Percentiles rank a stretch among this genome's conserved stretches.
These are phyloP conservation scores for Naegleria gruberi DNA, from an alignment of 208 protist genomes.

Conservation along the genomic window DNA sequence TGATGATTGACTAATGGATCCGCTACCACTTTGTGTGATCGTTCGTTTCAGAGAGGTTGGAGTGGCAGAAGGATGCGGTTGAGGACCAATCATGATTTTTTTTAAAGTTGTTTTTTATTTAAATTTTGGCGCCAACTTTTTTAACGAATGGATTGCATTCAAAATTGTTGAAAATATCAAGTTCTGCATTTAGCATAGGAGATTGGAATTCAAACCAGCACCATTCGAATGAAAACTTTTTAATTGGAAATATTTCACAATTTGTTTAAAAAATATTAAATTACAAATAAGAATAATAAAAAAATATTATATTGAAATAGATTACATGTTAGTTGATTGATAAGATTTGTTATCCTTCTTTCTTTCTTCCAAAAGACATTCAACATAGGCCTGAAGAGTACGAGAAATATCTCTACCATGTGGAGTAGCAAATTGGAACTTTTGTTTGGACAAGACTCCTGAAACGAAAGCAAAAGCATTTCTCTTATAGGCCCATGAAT, in stretches of 20 bases:
- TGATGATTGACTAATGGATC: neutral
- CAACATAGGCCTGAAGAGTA: constrained; percentile 16
- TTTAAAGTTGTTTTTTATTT: neutral
- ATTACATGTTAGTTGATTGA: neutral
- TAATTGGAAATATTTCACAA: no score
- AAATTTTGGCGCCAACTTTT: neutral
- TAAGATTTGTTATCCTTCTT: neutral
- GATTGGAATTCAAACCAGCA: no score
- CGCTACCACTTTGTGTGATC: neutral
- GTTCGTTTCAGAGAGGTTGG: neutral
- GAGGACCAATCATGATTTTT: neutral
- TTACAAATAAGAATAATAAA: no score
- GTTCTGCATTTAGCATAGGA: no score
- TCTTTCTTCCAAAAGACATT: constrained; percentile 5
- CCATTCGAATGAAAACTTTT: no score
- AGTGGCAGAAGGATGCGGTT: neutral
- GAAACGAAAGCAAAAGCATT: constrained; percentile 23
- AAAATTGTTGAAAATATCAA: no score
- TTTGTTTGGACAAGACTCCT: constrained; percentile 1
- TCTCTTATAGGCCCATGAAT: constrained; percentile 24
- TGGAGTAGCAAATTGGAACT: constrained; percentile 15
- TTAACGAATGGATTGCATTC: no score
- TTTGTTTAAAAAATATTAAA: neutral
- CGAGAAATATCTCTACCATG: neutral
- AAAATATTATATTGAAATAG: no score